Base-by-base conservation (phyloP, 78 protist species). In the Trichosphaerium sp. region DNA sequence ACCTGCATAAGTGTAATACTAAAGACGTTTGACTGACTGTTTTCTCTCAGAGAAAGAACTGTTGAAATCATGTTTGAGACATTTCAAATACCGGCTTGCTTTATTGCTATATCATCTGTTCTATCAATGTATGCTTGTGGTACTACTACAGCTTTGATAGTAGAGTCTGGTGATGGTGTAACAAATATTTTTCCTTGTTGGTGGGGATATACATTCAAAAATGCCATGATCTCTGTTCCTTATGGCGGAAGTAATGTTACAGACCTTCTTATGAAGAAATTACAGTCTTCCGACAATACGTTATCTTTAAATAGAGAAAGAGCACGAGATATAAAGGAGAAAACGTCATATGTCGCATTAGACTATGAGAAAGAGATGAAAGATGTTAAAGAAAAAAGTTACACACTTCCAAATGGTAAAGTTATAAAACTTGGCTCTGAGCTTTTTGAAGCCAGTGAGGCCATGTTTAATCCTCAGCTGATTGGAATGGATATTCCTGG, bases 101-200 rank as follows among this genome's bases (percentile, higher is more conserved):
- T 81, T 66, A 73, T 96, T 28, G 90, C 82, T 14, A 86, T 80
- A 41, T 93, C 89, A 65, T 95, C 99, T 15, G 98, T 91, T 2
- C 84, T 94, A 2, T 66, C 97, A 3, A 80, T 95, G 21, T 88
- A 83, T 65, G 88, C 92, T 18, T 71, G 79, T 21, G 92, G 92
- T 35, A 75, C 87, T 41, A 88, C 93, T 26, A 89, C 91, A 23
- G 96, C 99, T 25, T 56, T 86, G 52, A 99, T 96, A 26, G 35
- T 96, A 44, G 97, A 95, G 71, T 86, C 94, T 51, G 99, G 99
- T 21, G 98, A 90, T 26, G 99, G 99, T 55, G 94, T 80, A 28
- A 62, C 97, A 25, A 91, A 92, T 70, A 65, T 89, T 15, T 93
- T 90, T n/a, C 99, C 99, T 40, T 70, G 95, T 71, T 88, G 78